phyloP scores from a whole-genome alignment of 2,329 filamentous ascomycete species.

The Curvularia sp. region DNA sequence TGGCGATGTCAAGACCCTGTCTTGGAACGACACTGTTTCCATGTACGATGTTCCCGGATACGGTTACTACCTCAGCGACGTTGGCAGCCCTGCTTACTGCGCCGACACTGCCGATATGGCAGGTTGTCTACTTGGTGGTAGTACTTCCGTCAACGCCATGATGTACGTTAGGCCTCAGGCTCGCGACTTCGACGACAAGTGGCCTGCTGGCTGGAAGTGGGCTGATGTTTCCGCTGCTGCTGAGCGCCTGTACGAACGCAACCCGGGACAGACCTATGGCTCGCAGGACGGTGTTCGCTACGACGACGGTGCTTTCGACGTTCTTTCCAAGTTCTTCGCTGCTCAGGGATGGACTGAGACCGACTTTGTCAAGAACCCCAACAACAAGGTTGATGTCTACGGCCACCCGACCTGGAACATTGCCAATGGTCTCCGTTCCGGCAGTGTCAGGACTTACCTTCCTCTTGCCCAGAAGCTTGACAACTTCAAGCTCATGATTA shows the following conservation, averaged over 20 bases:
- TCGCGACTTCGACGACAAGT: constrained; percentile 73
- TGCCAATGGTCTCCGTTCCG: constrained; percentile 68
- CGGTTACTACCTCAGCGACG: constrained; percentile 43
- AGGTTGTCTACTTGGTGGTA: constrained; percentile 72
- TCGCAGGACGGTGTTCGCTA: constrained; percentile 71
- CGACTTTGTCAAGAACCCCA: constrained; percentile 65
- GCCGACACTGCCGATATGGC: constrained; percentile 74
- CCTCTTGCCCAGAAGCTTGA: constrained; percentile 63
- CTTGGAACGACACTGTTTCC: constrained; percentile 47
- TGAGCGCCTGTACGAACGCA: constrained; percentile 71
- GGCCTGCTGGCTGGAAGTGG: constrained; percentile 73
- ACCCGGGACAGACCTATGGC: constrained; percentile 70
- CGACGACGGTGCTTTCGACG: constrained; percentile 67
- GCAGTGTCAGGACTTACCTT: constrained; percentile 74
- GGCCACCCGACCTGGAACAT: constrained; percentile 72
- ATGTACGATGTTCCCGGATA: constrained; percentile 50
- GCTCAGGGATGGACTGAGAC: constrained; percentile 68
- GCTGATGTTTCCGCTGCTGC: constrained; percentile 66
- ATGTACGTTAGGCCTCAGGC: constrained; percentile 47
- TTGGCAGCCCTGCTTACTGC: constrained; percentile 54
- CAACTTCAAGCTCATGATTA: constrained; percentile 72
- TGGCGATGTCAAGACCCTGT: constrained; percentile 36
- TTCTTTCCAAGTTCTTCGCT: constrained; percentile 66
- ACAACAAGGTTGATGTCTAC: constrained; percentile 66
- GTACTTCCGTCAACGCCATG: constrained; percentile 65